Evolutionary conservation across 2,329 filamentous ascomycete species (phyloP), one percentile per base, ranked within the genome.

Genomic region (Arthrocladium fulminans): DNA sequence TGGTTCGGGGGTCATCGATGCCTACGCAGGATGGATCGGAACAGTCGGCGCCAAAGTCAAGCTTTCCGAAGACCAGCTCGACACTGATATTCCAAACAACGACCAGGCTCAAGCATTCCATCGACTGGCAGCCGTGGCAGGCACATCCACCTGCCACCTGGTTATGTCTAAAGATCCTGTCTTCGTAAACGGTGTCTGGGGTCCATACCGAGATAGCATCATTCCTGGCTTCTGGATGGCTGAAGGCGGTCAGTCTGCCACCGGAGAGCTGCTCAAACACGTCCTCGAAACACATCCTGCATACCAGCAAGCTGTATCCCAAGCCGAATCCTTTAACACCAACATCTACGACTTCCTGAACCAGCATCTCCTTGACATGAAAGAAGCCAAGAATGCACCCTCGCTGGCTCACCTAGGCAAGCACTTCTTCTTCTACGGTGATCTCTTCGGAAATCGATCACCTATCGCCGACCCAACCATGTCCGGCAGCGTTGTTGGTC

Each of bases 371-470:
- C 78, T 81, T 52, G 81, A 87, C 58, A 76, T 97, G 73, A 77
- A 77, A 20, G 76, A 83, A 59, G 81, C 81, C 60, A 68, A 72
- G 20, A 71, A 75, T 2, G 87, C 87, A 2, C 89, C 89, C 0
- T 81, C 80, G 45, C 77, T 97, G 54, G 83, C 87, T 15, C 94
- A 89, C 66, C 75, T 98, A 1, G 88, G 82, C 10, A 86, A 90
- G 7, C 90, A 98, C 67, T 85, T 94, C 71, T 98, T 98, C 79
- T 94, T 98, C 73, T 98, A 98, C 66, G 92, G 92, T 54, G 92
- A 98, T 63, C 76, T 97, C 3, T 97, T 94, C 77, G 92, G 92
- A 52, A 98, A 98, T 71, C 83, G 92, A 34, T 95, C 88, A 17
- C 92, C 92, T 1, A 79, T 98, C 50, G 90, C 92, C 3, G 89